A percentile compares a stretch with the other conserved stretches of the same genome.
These are phyloP conservation scores for Brassica juncea DNA, from an alignment of 345 rosid species.

Conservation along the genomic window DNA sequence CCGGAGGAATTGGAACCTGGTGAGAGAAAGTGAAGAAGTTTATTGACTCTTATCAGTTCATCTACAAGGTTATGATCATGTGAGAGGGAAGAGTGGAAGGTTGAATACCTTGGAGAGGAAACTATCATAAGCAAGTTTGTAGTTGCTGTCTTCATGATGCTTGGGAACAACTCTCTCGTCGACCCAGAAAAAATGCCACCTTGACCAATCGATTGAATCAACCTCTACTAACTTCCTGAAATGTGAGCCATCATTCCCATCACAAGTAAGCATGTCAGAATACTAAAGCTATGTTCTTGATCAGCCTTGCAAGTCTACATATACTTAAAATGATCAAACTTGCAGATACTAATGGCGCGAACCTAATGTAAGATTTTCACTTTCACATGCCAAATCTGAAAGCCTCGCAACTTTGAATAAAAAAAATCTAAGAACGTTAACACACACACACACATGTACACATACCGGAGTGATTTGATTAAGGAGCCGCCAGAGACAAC, in stretches of 20 bases:
- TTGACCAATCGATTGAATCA: slow-evolving; percentile 80
- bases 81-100: not conserved
- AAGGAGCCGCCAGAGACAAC: slow-evolving; percentile 86
- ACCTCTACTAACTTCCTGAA: slow-evolving; percentile 67
- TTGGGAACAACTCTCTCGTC: slow-evolving; percentile 94
- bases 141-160: slow-evolving; percentile 84
- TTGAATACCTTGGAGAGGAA: slow-evolving; percentile 67
- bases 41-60: not conserved
- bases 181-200: slow-evolving; percentile 92
- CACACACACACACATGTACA: not conserved
- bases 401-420: not conserved
- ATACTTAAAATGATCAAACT: too few relatives aligned
- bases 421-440: not conserved
- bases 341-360: too few relatives aligned
- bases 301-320: too few relatives aligned
- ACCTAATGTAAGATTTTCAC: too few relatives aligned
- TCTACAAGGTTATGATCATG: not conserved
- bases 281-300: too few relatives aligned
- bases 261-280: not conserved
- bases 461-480: slow-evolving; percentile 65
- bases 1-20: slow-evolving; percentile 68
- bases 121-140: slow-evolving; percentile 70
- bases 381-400: not conserved
- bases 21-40: not conserved
- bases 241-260: not conserved